These are phyloP conservation scores for Patellaria atrata DNA, from an alignment of 495 filamentous ascomycete genomes.

Conservation along the genomic window DNA sequence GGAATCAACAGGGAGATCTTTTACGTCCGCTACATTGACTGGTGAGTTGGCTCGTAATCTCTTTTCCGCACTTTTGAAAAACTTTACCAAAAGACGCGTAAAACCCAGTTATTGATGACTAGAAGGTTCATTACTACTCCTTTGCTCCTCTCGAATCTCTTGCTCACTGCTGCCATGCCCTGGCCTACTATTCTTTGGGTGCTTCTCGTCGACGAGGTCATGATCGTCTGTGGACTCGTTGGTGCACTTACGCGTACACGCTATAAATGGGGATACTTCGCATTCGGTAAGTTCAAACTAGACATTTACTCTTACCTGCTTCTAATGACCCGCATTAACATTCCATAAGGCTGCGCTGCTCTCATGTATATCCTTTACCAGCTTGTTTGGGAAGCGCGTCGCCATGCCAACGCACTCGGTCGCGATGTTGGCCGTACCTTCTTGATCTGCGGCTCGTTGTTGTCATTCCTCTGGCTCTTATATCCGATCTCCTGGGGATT, in stretches of 20 bases:
- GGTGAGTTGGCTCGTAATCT: too few relatives aligned
- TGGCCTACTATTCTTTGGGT: constrained; percentile 50
- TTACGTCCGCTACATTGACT: constrained; percentile 57
- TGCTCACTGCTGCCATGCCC: constrained; percentile 49
- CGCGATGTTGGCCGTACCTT: constrained; percentile 36
- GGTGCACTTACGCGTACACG: constrained; percentile 41
- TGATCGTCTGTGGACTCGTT: constrained; percentile 48
- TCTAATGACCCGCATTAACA: constrained; percentile 1
- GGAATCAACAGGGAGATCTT: constrained; percentile 49
- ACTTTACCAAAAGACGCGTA: too few relatives aligned
- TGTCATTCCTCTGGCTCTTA: constrained; percentile 45
- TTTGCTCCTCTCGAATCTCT: constrained; percentile 42
- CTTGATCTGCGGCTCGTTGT: constrained; percentile 35
- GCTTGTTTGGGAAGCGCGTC: constrained; percentile 36
- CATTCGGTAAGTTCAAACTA: constrained; percentile 31
- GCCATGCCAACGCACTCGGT: constrained; percentile 39
- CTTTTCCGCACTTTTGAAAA: too few relatives aligned
- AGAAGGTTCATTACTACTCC: constrained; percentile 36
- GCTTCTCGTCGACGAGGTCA: constrained; percentile 45
- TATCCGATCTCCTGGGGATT: constrained; percentile 59
- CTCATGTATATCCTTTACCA: constrained; percentile 44
- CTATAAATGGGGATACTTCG: constrained; percentile 58
- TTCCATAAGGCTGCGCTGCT: constrained; percentile 31
- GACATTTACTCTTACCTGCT: background rate
- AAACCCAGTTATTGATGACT: too few relatives aligned